These are phyloP conservation scores for Heliocybe sulcata DNA, from an alignment of 1,284 basidiomycete genomes.

Conservation along the genomic window DNA sequence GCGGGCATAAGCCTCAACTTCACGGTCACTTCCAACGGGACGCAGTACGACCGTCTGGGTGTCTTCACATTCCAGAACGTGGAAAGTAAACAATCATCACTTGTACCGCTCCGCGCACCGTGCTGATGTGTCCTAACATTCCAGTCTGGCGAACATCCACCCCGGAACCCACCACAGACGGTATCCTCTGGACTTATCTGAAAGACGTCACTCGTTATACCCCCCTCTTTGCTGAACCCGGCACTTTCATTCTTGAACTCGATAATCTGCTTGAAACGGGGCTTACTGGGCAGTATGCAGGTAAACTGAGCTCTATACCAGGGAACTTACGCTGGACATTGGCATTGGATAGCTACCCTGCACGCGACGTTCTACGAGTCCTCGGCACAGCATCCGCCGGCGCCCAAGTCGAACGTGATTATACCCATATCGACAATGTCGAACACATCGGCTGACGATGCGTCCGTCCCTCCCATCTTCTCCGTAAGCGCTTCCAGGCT, in stretches of 20 bases:
- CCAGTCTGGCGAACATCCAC: slow-evolving; percentile 75
- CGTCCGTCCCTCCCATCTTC: slow-evolving; percentile 66
- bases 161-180: slow-evolving; percentile 62
- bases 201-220: slow-evolving; percentile 72
- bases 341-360: slow-evolving; percentile 42
- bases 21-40: slow-evolving; percentile 73
- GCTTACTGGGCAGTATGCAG: slow-evolving; percentile 62
- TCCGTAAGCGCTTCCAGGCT: slow-evolving; percentile 36
- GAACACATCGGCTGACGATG: slow-evolving; percentile 57
- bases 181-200: slow-evolving; percentile 73
- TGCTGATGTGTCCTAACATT: background rate
- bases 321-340: background rate
- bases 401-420: slow-evolving; percentile 53
- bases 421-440: slow-evolving; percentile 61
- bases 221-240: slow-evolving; percentile 59
- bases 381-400: slow-evolving; percentile 44
- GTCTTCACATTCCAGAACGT: slow-evolving; percentile 71
- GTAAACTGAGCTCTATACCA: slow-evolving; percentile 27
- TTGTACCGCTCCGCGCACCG: background rate
- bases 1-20: slow-evolving; percentile 69
- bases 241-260: slow-evolving; percentile 64
- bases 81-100: slow-evolving; percentile 45
- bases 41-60: slow-evolving; percentile 69
- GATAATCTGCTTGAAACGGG: slow-evolving; percentile 57
- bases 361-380: slow-evolving; percentile 67